Conservation (phyloP, 495 filamentous ascomycete species). For the Glarea lozoyensis region DNA sequence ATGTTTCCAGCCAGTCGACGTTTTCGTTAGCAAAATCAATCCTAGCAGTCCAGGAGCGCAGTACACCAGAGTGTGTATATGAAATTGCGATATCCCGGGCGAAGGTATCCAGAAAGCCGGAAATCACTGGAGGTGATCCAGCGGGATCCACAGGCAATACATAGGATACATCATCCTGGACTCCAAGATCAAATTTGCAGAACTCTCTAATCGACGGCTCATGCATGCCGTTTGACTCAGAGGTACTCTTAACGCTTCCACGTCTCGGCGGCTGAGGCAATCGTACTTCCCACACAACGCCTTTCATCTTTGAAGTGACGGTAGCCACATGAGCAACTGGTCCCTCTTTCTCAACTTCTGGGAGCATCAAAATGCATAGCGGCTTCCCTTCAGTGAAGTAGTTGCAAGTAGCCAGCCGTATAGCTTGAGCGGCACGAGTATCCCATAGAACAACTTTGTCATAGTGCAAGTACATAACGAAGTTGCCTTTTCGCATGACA, state of each 20-base stretch:
- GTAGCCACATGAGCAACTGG: slow-evolving; percentile 64
- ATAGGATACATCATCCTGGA: slow-evolving; percentile 68
- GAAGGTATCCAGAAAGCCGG: slow-evolving; percentile 83
- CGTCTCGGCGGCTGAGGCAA: slow-evolving; percentile 30
- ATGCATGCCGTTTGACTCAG: slow-evolving; percentile 27
- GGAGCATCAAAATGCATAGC: slow-evolving; percentile 73
- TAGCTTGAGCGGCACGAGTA: slow-evolving; percentile 46
- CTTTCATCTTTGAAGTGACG: slow-evolving; percentile 72
- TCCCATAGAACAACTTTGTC: slow-evolving; percentile 77
- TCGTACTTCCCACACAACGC: slow-evolving; percentile 76
- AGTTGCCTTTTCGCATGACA: slow-evolving; percentile 63
- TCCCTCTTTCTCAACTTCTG: slow-evolving; percentile 46
- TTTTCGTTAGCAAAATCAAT: slow-evolving; percentile 45
- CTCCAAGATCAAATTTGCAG: slow-evolving; percentile 60
- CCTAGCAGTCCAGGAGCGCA: slow-evolving; percentile 81
- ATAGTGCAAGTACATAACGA: slow-evolving; percentile 74
- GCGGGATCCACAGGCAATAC: slow-evolving; percentile 87
- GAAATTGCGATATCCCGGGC: slow-evolving; percentile 83
- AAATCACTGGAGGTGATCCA: slow-evolving; percentile 57
- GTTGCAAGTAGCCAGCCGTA: slow-evolving; percentile 44
- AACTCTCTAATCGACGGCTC: slow-evolving; percentile 50
- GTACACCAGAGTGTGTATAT: slow-evolving; percentile 64
- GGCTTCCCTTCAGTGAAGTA: slow-evolving; percentile 64
- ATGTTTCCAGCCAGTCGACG: slow-evolving; percentile 79
- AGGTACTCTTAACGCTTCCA: slow-evolving; percentile 16